Conservation (phyloP, 768 basidiomycete species). For the Leccinum truebloodii region DNA sequence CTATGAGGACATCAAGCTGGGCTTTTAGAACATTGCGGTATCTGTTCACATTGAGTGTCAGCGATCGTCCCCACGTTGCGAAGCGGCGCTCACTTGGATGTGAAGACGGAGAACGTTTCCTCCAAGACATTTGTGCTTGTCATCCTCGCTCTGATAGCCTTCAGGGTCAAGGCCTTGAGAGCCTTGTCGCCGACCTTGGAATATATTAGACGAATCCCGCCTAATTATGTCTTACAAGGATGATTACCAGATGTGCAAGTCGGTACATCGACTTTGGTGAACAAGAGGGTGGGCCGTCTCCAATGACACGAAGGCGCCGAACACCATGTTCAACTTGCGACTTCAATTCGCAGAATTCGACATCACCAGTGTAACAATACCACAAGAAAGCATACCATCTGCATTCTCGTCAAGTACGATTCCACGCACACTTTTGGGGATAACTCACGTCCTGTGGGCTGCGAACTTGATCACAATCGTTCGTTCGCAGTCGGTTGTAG, state of each 20-base stretch:
- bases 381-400: slow-evolving; percentile 29
- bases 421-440: neutral
- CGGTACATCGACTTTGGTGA: slow-evolving; percentile 42
- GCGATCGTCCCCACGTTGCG: neutral
- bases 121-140: slow-evolving; percentile 21
- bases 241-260: slow-evolving; percentile 33
- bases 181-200: slow-evolving; percentile 16
- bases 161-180: slow-evolving; percentile 20
- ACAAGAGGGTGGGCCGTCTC: slow-evolving; percentile 19
- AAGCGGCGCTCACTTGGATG: slow-evolving; percentile 20
- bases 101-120: slow-evolving; percentile 30
- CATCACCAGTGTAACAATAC: slow-evolving; percentile 27
- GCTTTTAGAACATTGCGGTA: slow-evolving; percentile 17
- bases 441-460: slow-evolving; percentile 17
- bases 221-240: neutral
- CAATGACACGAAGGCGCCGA: neutral
- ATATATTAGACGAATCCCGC: neutral
- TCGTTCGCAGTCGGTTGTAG: neutral
- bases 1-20: slow-evolving; percentile 20
- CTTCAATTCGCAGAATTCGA: slow-evolving; percentile 19
- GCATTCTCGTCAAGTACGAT: neutral
- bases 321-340: slow-evolving; percentile 14
- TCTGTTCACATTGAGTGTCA: slow-evolving; percentile 10
- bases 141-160: slow-evolving; percentile 21
- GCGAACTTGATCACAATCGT: slow-evolving; percentile 12